Conservation (phyloP, 805 yeast species). For the Clavispora fructus region DNA sequence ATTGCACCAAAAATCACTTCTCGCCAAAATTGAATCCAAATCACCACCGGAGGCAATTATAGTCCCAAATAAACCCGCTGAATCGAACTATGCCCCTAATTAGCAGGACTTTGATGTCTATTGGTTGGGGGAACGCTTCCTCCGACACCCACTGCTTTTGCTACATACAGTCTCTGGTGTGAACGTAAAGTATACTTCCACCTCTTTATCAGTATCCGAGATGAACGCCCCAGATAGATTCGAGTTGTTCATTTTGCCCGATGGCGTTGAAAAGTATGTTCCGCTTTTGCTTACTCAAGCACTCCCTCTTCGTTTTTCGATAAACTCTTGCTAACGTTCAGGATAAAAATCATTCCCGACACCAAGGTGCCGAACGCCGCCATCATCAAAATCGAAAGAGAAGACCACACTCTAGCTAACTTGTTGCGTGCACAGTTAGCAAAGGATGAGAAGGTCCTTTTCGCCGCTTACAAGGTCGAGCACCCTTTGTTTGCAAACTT, state of each 20-base stretch:
- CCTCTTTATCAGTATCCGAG: not conserved
- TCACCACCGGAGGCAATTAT: not conserved
- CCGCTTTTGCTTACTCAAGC: not conserved
- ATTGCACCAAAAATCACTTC: not conserved
- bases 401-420: constrained; percentile 95
- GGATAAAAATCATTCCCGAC: constrained; percentile 85
- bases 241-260: constrained; percentile 94
- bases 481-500: constrained; percentile 97
- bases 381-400: constrained; percentile 87
- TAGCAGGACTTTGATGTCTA: no score
- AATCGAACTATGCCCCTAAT: no score
- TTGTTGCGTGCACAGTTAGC: constrained; percentile 79
- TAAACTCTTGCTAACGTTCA: constrained; percentile 22
- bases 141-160: not conserved
- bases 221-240: constrained; percentile 99
- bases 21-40: not conserved
- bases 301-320: not conserved
- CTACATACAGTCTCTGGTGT: not conserved
- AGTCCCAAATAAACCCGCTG: no score
- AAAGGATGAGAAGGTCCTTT: constrained; percentile 82
- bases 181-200: not conserved
- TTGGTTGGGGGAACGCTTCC: not conserved
- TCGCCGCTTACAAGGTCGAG: constrained; percentile 96
- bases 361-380: constrained; percentile 94
- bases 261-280: constrained; percentile 86